Base-by-base conservation (phyloP, 2,329 filamentous ascomycete genomes). In the Shiraia bambusicola region DNA sequence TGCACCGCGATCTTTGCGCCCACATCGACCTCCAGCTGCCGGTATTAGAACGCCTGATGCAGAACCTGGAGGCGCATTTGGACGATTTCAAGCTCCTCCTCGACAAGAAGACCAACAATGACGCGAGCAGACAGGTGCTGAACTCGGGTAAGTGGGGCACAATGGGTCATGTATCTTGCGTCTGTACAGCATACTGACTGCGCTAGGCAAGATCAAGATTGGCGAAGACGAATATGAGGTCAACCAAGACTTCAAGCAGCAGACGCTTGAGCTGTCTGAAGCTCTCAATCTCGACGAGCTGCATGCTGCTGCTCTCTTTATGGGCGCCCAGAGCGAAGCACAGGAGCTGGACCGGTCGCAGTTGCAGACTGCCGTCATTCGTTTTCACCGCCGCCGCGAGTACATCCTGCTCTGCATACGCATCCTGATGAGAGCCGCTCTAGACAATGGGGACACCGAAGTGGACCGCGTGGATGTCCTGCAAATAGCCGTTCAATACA, bases 281-380 rank as follows among this genome's bases (percentile, higher is more conserved):
- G 88, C 89, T 55, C 76, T 96, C 48, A 84, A 95, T 59, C 76
- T 98, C 37, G 91, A 98, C 70, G 94, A 98, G 69, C 66, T 95
- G 42, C 82, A 93, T 57, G 86, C 92, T 13, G 87, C 89, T 8
- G 78, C 80, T 53, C 79, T 93, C 35, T 81, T 95, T 42, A 73
- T 94, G 37, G 83, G 85, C 40, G 83, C 87, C 13, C 80, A 88
- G 62, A 78, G 82, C 27, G 84, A 91, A 54, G 77, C 82, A 12
- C 76, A 80, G 31, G 75, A 80, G 12, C 75, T 90, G 4, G 88
- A 88, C 47, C 82, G 88, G 16, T 78, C 88, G 3, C 77, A 88
- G 45, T 77, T 89, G 40, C 84, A 91, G 65, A 86, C 86, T 55
- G 87, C 87, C 45, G 81, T 96, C 51, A 87, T 97, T 60, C 82